Evolutionary conservation across 2,329 filamentous ascomycete species (phyloP).

Genomic region (Aspergillus persii): DNA sequence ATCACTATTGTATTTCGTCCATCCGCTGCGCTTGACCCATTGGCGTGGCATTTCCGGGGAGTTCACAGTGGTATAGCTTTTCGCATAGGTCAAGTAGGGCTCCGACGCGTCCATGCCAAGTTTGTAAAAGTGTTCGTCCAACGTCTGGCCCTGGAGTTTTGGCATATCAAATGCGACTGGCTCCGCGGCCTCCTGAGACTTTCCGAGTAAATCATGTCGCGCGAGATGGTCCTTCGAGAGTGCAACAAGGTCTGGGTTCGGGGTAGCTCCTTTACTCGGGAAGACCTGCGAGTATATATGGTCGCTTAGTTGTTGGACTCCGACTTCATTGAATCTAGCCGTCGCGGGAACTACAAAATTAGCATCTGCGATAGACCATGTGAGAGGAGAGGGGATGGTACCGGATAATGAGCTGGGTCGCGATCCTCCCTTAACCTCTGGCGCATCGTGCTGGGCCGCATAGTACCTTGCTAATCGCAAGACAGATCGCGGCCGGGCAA

Average conservation of each 20-base stretch:
- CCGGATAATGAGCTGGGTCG: constrained; percentile 27
- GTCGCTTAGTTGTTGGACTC: constrained; percentile 86
- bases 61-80: constrained; percentile 65
- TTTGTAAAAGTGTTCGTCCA: constrained; percentile 93
- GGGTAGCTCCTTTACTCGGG: constrained; percentile 50
- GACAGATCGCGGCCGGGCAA: constrained; percentile 15
- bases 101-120: constrained; percentile 84
- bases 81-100: constrained; percentile 74
- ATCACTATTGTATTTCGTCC: constrained; percentile 86
- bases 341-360: constrained; percentile 40
- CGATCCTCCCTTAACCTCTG: constrained; percentile 3
- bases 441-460: constrained; percentile 14
- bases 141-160: constrained; percentile 68
- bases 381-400: constrained; percentile 12
- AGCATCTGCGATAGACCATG: constrained; percentile 7
- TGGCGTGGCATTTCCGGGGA: constrained; percentile 61
- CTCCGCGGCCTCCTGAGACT: constrained; percentile 72
- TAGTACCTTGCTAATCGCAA: constrained; percentile 11
- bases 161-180: constrained; percentile 88
- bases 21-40: constrained; percentile 80
- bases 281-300: constrained; percentile 85
- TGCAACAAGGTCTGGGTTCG: constrained; percentile 70
- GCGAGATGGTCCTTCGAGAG: constrained; percentile 78
- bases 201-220: constrained; percentile 83
- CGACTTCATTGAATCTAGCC: constrained; percentile 84